Base-by-base conservation (phyloP, 257 asterid species). In the Fraxinus pennsylvanica region DNA sequence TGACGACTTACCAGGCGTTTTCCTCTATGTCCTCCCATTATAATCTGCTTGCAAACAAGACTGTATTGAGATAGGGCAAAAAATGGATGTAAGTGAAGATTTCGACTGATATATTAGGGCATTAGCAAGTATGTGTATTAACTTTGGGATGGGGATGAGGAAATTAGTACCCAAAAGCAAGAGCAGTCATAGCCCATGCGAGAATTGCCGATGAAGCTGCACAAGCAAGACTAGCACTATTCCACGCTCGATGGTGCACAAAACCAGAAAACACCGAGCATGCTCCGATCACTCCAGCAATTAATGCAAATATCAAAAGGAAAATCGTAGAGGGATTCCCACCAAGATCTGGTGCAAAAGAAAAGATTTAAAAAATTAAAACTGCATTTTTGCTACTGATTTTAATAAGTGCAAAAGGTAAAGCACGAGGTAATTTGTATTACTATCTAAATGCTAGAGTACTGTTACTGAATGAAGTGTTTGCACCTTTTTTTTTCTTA, bases 11-110 rank as follows among this genome's bases (percentile, higher is more conserved):
- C 97, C 94, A 91, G 75, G 76, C 96, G 90, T 85, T 83, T 93
- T 43, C 94, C 96, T 78, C 92, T 81, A 65, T 81, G 97, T 8
- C 98, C 98, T 84, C 97, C 97, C 88, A 89, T 74, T 67, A 77
- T 65, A 74, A 93, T 91, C 87, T 91, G 94, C 89, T 90, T 93
- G 91, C 97, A 91, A 33, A 90, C 92, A 13, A 92, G 88, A 36
- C 97, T 91, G 91, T 79, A 71, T 38, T 41, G 39, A 68, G 27
- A 67, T 21, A 67, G 39, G n/a, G 75, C 39, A 73, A 32, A 38
- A 65, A 17, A 19, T 63, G 70, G 19, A 68, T 25, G 27, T 63
- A 6, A 25, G 66, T 14, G 19, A 25, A 9, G 47, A 41, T 7
- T 38, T 38, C 41, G 1, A 38, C 9, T 38, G 15, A 41, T 41